Percentiles rank a stretch among this genome's conserved stretches.
These are phyloP conservation scores for Hygrophila difformis DNA, from an alignment of 257 asterid genomes.

Conservation along the genomic window DNA sequence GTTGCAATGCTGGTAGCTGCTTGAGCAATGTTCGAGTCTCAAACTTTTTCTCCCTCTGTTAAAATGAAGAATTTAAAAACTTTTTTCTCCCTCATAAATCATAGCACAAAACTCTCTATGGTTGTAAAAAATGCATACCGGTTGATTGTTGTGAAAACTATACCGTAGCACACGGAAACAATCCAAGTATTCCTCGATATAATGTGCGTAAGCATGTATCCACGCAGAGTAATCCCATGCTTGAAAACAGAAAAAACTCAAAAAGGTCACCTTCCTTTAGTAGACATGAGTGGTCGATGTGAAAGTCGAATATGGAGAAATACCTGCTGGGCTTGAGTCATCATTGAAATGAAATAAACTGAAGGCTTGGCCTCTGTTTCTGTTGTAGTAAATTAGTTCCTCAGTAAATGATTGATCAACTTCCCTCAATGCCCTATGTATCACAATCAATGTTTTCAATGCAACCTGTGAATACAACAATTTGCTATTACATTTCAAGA, in stretches of 20 bases:
- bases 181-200: constrained; percentile 71
- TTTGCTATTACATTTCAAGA: too few relatives aligned
- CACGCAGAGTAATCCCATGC: constrained; percentile 75
- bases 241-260: constrained; percentile 24
- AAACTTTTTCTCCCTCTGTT: constrained; percentile 53
- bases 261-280: constrained; percentile 19
- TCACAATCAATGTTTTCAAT: constrained; percentile 59
- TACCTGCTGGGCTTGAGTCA: constrained; percentile 62
- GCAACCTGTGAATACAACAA: constrained; percentile 77
- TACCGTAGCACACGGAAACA: constrained; percentile 55
- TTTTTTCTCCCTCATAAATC: too few relatives aligned
- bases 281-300: constrained; percentile 1
- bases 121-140: constrained; percentile 28
- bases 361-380: constrained; percentile 43
- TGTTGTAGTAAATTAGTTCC: constrained; percentile 45
- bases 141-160: constrained; percentile 55
- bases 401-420: constrained; percentile 61
- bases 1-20: constrained; percentile 58
- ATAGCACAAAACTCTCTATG: too few relatives aligned
- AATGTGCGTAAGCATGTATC: constrained; percentile 59
- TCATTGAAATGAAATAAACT: constrained; percentile 68
- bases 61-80: too few relatives aligned
- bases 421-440: constrained; percentile 81
- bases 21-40: constrained; percentile 48
- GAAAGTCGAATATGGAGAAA: constrained; percentile 10